Evolutionary conservation across 2,329 filamentous ascomycete genomes (phyloP), one percentile per base, ranked within the genome.

Genomic region (Diaporthe vexans): DNA sequence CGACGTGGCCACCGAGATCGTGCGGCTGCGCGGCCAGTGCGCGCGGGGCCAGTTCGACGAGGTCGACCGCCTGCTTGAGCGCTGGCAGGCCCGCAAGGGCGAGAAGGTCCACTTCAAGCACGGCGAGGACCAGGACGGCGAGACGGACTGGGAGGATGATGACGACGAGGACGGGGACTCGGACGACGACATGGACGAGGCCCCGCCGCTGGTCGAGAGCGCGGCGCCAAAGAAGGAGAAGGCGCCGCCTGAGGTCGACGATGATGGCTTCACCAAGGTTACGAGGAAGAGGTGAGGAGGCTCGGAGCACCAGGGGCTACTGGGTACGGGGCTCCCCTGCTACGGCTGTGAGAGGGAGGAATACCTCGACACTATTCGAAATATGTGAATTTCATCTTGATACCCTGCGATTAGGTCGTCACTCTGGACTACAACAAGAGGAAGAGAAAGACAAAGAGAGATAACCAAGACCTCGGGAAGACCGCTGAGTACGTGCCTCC

Each of bases 251-350:
- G 91, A 94, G 81, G 87, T 95, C 59, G 94, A 96, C 82, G 93
- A 95, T 77, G 94, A 96, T 80, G 94, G 94, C 6, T 96, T 96
- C 81, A 94, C 91, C 21, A 94, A 89, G 83, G 93, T 95, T 77
- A 89, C 91, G 72, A 88, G 90, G 79, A 94, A 91, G 85, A 94
- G 91, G 87, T 89, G 87, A 85, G 3, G 2, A 5, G 3, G 11
- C 24, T 21, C 26, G 43, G 3, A 4, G 40, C 26, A 10, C 19
- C 43, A 21, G 21, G 43, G 19, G 24, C 9, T 65, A 5, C 17
- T 52, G 46, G 46, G 17, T 29, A 46, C 10, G 26, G n/a, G 46
- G 17, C 15, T 46, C 43, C 43, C 43, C 40, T 19, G 57, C 48
- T 46, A 71, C 54, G 29, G 35, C 63, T 17, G 26, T 48, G 37